Percentiles rank a stretch among this genome's conserved stretches.
Evolutionary conservation across 176 grass and related monocot genomes (phyloP).

Genomic region (Miscanthus lutarioriparius): DNA sequence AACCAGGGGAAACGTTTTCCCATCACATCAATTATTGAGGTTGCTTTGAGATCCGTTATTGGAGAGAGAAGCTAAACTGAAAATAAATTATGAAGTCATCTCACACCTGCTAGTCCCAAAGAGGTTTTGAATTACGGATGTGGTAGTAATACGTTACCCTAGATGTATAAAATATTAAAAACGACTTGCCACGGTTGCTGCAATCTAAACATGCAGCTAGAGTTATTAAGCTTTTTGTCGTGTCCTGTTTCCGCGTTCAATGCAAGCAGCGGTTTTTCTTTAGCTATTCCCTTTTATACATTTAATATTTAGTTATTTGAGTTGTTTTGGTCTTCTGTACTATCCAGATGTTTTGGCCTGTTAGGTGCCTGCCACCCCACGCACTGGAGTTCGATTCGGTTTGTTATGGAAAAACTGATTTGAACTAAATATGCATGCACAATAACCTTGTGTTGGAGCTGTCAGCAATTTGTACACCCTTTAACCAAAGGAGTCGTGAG

Average conservation of each 20-base stretch:
- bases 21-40: background rate
- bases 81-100: background rate
- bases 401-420: background rate
- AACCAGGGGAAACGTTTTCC: background rate
- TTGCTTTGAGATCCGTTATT: background rate
- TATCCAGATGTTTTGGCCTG: constrained; percentile 7
- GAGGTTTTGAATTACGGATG: background rate
- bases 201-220: background rate
- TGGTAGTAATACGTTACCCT: background rate
- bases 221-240: background rate
- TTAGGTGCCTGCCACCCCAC: background rate
- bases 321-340: constrained; percentile 9
- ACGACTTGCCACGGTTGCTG: background rate
- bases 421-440: constrained; percentile 7
- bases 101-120: background rate
- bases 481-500: background rate
- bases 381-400: background rate
- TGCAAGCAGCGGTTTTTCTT: background rate
- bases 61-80: background rate
- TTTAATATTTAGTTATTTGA: constrained; percentile 1
- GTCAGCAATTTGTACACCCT: background rate
- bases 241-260: background rate
- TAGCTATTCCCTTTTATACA: background rate
- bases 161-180: background rate
- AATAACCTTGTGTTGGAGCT: background rate